Evolutionary conservation across 805 yeast species (phyloP), one percentile per base, ranked within the genome.

Genomic region (Aciculoconidium aculeatum): DNA sequence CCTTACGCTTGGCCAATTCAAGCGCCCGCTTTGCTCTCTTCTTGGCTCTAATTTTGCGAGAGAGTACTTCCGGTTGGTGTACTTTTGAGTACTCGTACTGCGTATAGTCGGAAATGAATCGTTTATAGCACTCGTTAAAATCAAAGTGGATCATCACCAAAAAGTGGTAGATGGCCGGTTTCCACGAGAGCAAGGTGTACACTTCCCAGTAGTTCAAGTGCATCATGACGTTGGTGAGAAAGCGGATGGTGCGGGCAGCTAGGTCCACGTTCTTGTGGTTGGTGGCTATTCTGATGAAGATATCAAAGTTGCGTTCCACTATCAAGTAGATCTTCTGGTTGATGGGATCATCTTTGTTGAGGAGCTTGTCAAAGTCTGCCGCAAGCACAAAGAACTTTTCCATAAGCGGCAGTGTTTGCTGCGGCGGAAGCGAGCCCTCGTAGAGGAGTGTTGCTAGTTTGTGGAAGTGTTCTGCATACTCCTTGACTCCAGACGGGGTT

Each of bases 141-240:
- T 64, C 65, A 36, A 61, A 59, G 12, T 58, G 51, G 13, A 65
- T 61, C n/a, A 65, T 43, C 5, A 39, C 37, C 23, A 65, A 42
- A 30, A 65, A 64, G 35, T 58, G 65, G 39, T 55, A 61, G 11
- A 65, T 56, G 5, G 65, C 53, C 2, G 70, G 69, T 34, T 62
- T 61, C 64, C 65, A 58, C 11, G 49, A 44, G 11, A 64, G 46
- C 21, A 65, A 43, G 28, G 61, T 63, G 43, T 61, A 63, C 14
- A 65, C 36, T 38, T 65, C 69, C 70, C 70, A 65, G 43, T 65
- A 65, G 37, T 64, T 64, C 23, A 61, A 41, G 21, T 40, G 40
- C 65, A 59, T 57, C 11, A 64, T 35, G 1, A 61, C 45, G 9
- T 47, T 44, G 12, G 69, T 61, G 32, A 65, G 46, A 32, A 59